These are phyloP conservation scores for Volvariella surrecta DNA, from an alignment of 1,284 basidiomycete genomes.

Conservation along the genomic window DNA sequence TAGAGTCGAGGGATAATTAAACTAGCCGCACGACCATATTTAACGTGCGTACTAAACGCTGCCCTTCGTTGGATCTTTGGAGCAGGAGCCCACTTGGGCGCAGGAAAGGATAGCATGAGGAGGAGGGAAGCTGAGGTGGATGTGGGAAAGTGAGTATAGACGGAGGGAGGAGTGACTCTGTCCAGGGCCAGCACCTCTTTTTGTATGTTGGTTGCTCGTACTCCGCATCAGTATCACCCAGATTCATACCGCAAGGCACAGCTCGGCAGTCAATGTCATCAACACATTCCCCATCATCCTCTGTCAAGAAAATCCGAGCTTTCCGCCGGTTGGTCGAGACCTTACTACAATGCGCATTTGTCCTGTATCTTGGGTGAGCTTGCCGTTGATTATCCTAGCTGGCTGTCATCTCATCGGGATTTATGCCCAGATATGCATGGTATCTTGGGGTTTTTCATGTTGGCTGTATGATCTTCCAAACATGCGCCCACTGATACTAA, in stretches of 20 bases:
- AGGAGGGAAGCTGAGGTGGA: not conserved
- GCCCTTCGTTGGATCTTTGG: slow-evolving; percentile 9
- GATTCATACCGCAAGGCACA: too few species aligned
- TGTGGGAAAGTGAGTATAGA: slow-evolving; percentile 1
- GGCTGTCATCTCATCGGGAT: too few species aligned
- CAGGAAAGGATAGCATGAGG: slow-evolving; percentile 27
- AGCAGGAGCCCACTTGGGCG: slow-evolving; percentile 22
- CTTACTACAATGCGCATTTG: too few species aligned
- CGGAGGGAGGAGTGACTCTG: slow-evolving; percentile 10
- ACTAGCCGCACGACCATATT: slow-evolving; percentile 28
- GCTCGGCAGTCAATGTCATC: too few species aligned
- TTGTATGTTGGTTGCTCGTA: too few species aligned
- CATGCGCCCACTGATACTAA: not conserved
- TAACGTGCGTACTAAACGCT: slow-evolving; percentile 7
- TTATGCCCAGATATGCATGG: slow-evolving; percentile 12
- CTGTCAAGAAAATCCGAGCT: too few species aligned
- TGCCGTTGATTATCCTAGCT: too few species aligned
- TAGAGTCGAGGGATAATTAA: slow-evolving; percentile 55
- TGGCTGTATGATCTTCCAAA: slow-evolving; percentile 21
- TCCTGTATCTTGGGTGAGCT: too few species aligned
- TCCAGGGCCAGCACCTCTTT: too few species aligned
- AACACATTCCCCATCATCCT: too few species aligned
- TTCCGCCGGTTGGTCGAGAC: too few species aligned
- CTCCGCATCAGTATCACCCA: too few species aligned
- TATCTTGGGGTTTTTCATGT: slow-evolving; percentile 30